Evolutionary conservation across 805 yeast species (phyloP), one percentile per base, ranked within the genome.

Genomic region (Saccharomycopsis malanga): DNA sequence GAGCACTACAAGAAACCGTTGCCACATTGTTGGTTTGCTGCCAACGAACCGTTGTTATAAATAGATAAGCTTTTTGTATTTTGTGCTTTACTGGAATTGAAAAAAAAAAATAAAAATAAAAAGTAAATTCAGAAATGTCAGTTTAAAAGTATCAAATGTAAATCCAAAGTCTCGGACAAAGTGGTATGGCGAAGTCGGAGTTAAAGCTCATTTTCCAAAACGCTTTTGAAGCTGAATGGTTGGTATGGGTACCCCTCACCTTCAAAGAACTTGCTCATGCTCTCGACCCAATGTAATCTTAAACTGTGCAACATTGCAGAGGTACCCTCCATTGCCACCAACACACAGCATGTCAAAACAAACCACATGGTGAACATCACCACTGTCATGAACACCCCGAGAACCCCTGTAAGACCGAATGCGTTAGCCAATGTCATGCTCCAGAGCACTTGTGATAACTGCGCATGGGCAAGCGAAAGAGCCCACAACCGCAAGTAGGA

Each of bases 251-350:
- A 72, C 52, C 99, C 99, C 65, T 91, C 98, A 63, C 99, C 99
- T 61, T 85, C 93, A 60, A 89, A 93, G 69, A 83, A 94, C 70
- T 93, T 93, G 53, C 96, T 87, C 99, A 93, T 93, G 23, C 96
- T 83, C 70, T 93, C 99, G 53, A 93, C 98, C 99, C 99, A 93
- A 65, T 93, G 98, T 61, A 93, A 76, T 73, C 99, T 86, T 61
- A 93, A 75, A n/a, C 97, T 84, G 67, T 93, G 99, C 61, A 93
- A 76, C 98, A 93, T 93, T 30, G 98, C 98, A 22, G 97, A 87
- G 0, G 99, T 93, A 50, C 98, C 99, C 67, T 93, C 99, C 99
- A 93, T 93, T 45, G 85, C 70, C 12, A 93, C 98, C 60, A 93
- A 73, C 57, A 93, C 87, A 59, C 87, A 83, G 22, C 89, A 91